phyloP scores from a whole-genome alignment of 2,329 filamentous ascomycete species.

The Aspergillus novoparasiticus region DNA sequence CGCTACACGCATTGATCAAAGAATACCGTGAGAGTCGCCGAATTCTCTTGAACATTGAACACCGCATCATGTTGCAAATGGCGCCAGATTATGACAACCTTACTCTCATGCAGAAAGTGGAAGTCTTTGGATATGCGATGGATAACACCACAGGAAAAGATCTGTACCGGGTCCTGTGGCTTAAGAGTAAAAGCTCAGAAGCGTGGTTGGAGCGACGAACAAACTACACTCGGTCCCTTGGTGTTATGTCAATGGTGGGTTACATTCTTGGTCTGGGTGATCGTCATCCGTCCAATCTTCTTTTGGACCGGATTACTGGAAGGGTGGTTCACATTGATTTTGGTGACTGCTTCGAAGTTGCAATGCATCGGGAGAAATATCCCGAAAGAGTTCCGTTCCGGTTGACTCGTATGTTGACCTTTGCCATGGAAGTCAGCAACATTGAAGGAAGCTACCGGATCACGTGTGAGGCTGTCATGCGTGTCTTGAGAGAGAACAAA shows the following conservation, averaged over 20 bases:
- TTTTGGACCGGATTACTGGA: conserved; percentile 93
- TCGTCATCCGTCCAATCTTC: conserved; percentile 94
- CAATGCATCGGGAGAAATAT: conserved; percentile 99
- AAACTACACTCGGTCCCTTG: conserved; percentile 96
- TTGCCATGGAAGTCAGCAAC: conserved; percentile 99
- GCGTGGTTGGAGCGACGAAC: conserved; percentile 96
- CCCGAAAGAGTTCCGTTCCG: conserved; percentile 97
- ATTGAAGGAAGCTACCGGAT: conserved; percentile 98
- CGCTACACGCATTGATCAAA: conserved; percentile 91
- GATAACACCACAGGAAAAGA: conserved; percentile 99
- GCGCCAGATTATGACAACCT: conserved; percentile 98
- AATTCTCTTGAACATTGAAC: conserved; percentile 98
- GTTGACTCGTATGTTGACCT: conserved; percentile 96
- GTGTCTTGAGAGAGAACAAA: conserved; percentile 93
- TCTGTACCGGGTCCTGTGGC: conserved; percentile 94
- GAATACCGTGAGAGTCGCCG: conserved; percentile 97
- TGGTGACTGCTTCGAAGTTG: conserved; percentile 98
- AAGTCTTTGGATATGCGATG: conserved; percentile 97
- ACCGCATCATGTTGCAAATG: conserved; percentile 99
- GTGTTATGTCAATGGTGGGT: conserved; percentile 99
- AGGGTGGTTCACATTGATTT: conserved; percentile 99
- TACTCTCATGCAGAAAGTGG: conserved; percentile 99
- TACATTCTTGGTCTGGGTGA: conserved; percentile 97
- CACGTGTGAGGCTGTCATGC: conserved; percentile 98
- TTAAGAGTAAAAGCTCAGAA: conserved; percentile 98